Evolutionary conservation across 2,329 filamentous ascomycete species (phyloP), one percentile per base, ranked within the genome.

Genomic region (Stagonosporopsis vannaccii): DNA sequence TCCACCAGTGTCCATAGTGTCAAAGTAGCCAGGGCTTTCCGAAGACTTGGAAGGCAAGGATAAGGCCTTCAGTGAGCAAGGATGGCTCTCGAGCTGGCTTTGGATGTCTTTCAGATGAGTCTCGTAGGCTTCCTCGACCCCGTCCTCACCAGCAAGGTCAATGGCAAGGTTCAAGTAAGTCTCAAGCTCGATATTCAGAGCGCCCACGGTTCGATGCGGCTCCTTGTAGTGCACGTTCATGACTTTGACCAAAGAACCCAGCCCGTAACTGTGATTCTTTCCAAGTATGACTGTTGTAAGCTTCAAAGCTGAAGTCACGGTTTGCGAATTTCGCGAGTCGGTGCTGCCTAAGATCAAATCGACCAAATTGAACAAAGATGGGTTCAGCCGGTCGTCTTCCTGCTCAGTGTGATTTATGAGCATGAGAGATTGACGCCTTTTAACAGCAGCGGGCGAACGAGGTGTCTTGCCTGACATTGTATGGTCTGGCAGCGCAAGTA

Each of bases 261-360:
- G 84, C 4, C 93, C 91, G 76, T 97, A 97, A 39, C 87, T 86
- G 73, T 96, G 93, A 74, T 98, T 94, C 62, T 92, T 87, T 72
- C 89, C 89, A 54, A 98, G 81, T 61, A 99, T 91, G 11, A 92
- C 88, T 3, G 92, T 94, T 15, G 96, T 84, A 6, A 99, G 82
- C 65, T 94, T 92, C 41, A 99, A 81, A 0, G 94, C 96, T 11
- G 96, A 91, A 61, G 91, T 87, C 15, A 97, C 89, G 0, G 95
- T 98, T 72, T 97, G 93, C 48, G 90, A 85, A 68, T 95, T 97
- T 40, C 85, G 83, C 0, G 95, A 98, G 55, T 87, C 85, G 23
- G 97, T 81, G 68, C 93, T 96, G 32, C 92, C 90, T 2, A 96
- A 82, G 26, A 97, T 89, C 12, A 99, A 84, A 77, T 99, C 95